A percentile compares a stretch with the other conserved stretches of the same genome.
phyloP scores from a whole-genome alignment of 257 asterid species.

The Galeopsis tetrahit region DNA sequence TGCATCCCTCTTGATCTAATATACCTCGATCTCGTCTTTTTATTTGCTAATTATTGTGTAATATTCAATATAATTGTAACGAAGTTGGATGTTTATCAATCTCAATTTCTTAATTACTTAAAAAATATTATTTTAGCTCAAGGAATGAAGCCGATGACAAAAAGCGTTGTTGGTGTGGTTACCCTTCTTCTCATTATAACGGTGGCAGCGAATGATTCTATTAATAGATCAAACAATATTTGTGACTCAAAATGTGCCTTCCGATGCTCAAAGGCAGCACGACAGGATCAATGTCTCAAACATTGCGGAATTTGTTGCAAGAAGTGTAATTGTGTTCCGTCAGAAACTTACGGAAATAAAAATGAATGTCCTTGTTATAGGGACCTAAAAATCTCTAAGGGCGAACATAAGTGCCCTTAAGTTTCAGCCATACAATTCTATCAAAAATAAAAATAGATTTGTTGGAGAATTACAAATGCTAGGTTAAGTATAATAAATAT shows the following conservation, averaged over 20 bases:
- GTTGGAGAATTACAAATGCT: background rate
- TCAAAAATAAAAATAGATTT: background rate
- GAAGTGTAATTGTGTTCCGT: slow-evolving; percentile 50
- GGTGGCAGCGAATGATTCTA: no score
- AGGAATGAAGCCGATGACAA: no score
- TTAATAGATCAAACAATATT: slow-evolving; percentile 24
- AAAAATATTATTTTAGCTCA: no score
- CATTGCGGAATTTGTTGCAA: slow-evolving; percentile 55
- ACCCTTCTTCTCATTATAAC: no score
- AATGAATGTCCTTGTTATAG: slow-evolving; percentile 59
- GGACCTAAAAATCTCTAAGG: slow-evolving; percentile 60
- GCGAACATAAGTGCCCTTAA: slow-evolving; percentile 54
- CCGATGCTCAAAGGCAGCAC: slow-evolving; percentile 54
- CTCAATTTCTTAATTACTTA: no score
- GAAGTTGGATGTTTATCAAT: no score
- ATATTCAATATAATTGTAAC: no score
- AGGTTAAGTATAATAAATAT: background rate
- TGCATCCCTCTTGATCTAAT: no score
- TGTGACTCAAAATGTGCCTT: slow-evolving; percentile 42
- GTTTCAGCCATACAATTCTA: background rate
- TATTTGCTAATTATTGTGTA: no score
- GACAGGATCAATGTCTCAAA: slow-evolving; percentile 47
- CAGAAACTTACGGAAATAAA: slow-evolving; percentile 55
- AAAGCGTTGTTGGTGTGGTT: no score
- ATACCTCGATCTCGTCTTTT: no score